Evolutionary conservation across 2,329 filamentous ascomycete genomes (phyloP).

Genomic region (Xylaria sp.): DNA sequence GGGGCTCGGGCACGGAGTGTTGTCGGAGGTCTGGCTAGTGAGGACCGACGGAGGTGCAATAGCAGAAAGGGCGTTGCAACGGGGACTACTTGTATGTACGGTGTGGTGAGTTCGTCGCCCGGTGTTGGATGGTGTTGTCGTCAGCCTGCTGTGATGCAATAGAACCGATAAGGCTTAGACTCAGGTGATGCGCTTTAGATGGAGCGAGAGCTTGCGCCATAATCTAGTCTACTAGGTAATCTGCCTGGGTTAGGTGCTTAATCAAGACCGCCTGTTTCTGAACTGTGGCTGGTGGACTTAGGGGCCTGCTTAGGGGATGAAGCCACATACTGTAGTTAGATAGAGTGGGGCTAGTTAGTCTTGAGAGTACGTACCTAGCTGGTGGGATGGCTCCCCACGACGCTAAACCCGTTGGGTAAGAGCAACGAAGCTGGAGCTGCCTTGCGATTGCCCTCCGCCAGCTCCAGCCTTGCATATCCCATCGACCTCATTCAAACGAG

Average conservation of each 20-base stretch:
- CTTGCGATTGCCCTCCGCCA: constrained; percentile 43
- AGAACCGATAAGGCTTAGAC: constrained; percentile 19
- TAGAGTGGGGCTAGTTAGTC: constrained; percentile 1
- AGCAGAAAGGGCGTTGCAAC: background rate
- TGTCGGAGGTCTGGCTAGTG: background rate
- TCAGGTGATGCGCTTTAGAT: constrained; percentile 9
- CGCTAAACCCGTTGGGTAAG: constrained; percentile 45
- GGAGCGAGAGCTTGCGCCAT: constrained; percentile 45
- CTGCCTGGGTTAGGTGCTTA: background rate
- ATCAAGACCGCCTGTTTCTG: background rate
- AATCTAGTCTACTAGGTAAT: too few relatives aligned
- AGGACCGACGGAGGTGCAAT: background rate
- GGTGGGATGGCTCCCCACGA: constrained; percentile 27
- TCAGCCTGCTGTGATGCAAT: constrained; percentile 43
- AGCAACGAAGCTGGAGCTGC: constrained; percentile 51
- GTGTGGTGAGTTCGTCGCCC: constrained; percentile 1
- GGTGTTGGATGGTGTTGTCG: constrained; percentile 41
- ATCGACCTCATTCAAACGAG: constrained; percentile 36
- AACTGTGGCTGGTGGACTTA: constrained; percentile 15
- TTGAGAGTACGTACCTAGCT: constrained; percentile 30
- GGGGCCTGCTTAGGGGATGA: background rate
- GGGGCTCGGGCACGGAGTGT: background rate
- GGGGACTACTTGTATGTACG: background rate
- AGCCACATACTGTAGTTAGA: too few relatives aligned
- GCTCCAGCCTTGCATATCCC: constrained; percentile 44